These are phyloP conservation scores for Chaetomium tenue DNA, from an alignment of 495 filamentous ascomycete genomes.

Conservation along the genomic window DNA sequence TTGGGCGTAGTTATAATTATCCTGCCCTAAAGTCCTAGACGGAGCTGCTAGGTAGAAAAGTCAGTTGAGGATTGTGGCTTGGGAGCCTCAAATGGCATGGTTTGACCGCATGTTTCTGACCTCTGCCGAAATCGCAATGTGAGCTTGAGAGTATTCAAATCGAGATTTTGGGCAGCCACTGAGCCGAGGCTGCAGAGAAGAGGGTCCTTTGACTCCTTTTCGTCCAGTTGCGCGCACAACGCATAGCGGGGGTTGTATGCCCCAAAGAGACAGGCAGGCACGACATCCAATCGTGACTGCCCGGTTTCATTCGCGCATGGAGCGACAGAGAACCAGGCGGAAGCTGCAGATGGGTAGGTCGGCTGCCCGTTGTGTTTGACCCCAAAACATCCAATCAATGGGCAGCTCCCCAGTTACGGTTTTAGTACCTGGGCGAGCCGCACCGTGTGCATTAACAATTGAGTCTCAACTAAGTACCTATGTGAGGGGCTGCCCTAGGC, in stretches of 20 bases:
- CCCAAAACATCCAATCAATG: slow-evolving; percentile 10
- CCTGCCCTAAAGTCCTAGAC: too few relatives aligned
- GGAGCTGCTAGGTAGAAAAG: too few relatives aligned
- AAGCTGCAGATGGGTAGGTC: slow-evolving; percentile 1
- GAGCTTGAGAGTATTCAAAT: too few relatives aligned
- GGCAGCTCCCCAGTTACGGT: too few relatives aligned
- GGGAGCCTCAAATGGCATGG: too few relatives aligned
- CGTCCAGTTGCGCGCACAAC: neutral
- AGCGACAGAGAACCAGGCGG: neutral
- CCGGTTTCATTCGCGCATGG: neutral
- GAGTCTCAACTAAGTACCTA: neutral
- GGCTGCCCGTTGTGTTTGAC: neutral
- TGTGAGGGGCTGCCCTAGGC: neutral
- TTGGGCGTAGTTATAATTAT: too few relatives aligned
- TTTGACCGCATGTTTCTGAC: too few relatives aligned
- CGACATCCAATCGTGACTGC: slow-evolving; percentile 2
- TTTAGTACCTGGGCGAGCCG: too few relatives aligned
- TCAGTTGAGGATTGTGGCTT: too few relatives aligned
- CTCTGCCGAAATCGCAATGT: too few relatives aligned
- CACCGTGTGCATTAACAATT: neutral
- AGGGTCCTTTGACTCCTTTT: too few relatives aligned
- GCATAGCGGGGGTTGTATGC: neutral
- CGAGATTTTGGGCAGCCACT: too few relatives aligned
- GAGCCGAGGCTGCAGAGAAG: neutral
- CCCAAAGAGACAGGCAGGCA: slow-evolving; percentile 1